A percentile compares a stretch with the other conserved stretches of the same genome.
Conservation (phyloP, 306 rosid species). For the Delonix regia region DNA sequence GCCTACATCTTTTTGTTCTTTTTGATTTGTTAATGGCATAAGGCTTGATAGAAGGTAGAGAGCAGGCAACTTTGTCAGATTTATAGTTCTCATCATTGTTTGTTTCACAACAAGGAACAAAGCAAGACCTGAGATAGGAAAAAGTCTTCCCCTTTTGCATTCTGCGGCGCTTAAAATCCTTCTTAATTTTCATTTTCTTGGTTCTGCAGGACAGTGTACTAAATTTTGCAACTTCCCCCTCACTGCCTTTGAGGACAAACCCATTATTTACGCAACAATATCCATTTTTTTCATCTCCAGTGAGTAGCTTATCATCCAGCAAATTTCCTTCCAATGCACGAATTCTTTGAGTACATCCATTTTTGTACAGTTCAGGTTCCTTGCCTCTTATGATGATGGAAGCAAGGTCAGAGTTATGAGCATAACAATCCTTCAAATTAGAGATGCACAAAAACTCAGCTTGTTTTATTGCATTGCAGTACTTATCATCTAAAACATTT, state of each 20-base stretch:
- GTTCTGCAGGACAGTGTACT: slow-evolving; percentile 7
- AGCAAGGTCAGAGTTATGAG: slow-evolving; percentile 52
- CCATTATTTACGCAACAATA: slow-evolving; percentile 38
- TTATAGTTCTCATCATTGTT: slow-evolving; percentile 10
- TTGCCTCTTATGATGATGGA: slow-evolving; percentile 57
- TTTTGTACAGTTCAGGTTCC: slow-evolving; percentile 56
- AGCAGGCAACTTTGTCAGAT: slow-evolving; percentile 34
- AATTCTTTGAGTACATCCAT: slow-evolving; percentile 70
- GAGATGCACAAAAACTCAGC: slow-evolving; percentile 39
- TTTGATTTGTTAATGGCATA: slow-evolving; percentile 28
- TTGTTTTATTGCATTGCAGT: slow-evolving; percentile 36
- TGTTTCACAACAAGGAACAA: slow-evolving; percentile 40
- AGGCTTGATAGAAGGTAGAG: slow-evolving; percentile 39
- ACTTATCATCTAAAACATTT: slow-evolving; percentile 36
- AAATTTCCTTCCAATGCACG: slow-evolving; percentile 68
- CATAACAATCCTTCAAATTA: slow-evolving; percentile 39
- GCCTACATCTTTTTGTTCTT: slow-evolving; percentile 28
- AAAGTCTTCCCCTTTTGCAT: slow-evolving; percentile 38
- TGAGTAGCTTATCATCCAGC: slow-evolving; percentile 43
- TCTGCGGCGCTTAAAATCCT: slow-evolving; percentile 39
- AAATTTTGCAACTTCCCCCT: slow-evolving; percentile 38
- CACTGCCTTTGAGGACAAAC: slow-evolving; percentile 35
- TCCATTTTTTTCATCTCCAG: slow-evolving; percentile 36
- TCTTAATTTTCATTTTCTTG: slow-evolving; percentile 39
- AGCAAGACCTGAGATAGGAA: slow-evolving; percentile 33